A percentile compares a stretch with the other conserved stretches of the same genome.
phyloP scores from a whole-genome alignment of 495 filamentous ascomycete species.

The Pyrenula massariospora region DNA sequence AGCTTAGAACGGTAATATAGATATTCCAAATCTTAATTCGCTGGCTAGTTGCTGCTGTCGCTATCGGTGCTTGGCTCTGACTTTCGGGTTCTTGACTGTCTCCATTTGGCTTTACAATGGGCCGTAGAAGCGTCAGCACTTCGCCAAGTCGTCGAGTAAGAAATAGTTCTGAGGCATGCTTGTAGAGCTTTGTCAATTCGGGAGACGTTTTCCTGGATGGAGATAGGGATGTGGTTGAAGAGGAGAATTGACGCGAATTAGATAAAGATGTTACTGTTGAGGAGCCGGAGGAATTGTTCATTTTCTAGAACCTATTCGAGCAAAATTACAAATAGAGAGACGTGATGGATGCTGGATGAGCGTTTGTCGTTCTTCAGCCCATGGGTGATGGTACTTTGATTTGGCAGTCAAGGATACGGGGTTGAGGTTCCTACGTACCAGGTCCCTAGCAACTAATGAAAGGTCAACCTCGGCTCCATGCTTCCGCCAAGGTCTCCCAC shows the following conservation, averaged over 20 bases:
- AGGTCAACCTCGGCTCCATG: too few relatives aligned
- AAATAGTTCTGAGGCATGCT: slow-evolving; percentile 82
- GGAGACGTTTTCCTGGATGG: slow-evolving; percentile 43
- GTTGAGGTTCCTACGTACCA: too few relatives aligned
- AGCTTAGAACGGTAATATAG: slow-evolving; percentile 86
- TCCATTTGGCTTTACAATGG: slow-evolving; percentile 47
- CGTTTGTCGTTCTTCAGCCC: too few relatives aligned
- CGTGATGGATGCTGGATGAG: too few relatives aligned
- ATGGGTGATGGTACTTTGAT: too few relatives aligned
- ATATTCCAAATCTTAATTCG: slow-evolving; percentile 95
- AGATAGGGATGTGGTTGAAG: slow-evolving; percentile 37
- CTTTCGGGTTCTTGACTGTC: slow-evolving; percentile 20
- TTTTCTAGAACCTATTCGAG: too few relatives aligned
- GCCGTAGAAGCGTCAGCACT: slow-evolving; percentile 69
- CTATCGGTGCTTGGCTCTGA: slow-evolving; percentile 50
- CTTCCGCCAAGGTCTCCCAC: too few relatives aligned
- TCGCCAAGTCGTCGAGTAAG: slow-evolving; percentile 85
- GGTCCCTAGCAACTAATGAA: too few relatives aligned
- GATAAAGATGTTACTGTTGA: slow-evolving; percentile 16
- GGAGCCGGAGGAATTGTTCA: neutral
- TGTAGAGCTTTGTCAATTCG: slow-evolving; percentile 73
- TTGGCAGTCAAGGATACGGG: too few relatives aligned
- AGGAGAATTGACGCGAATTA: slow-evolving; percentile 31
- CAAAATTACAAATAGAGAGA: too few relatives aligned
- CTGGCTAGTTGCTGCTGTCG: slow-evolving; percentile 58